A percentile compares a stretch with the other conserved stretches of the same genome.
Evolutionary conservation across 139 green algal genomes (phyloP).

Genomic region (Cymbomonas tetramitiformis): DNA sequence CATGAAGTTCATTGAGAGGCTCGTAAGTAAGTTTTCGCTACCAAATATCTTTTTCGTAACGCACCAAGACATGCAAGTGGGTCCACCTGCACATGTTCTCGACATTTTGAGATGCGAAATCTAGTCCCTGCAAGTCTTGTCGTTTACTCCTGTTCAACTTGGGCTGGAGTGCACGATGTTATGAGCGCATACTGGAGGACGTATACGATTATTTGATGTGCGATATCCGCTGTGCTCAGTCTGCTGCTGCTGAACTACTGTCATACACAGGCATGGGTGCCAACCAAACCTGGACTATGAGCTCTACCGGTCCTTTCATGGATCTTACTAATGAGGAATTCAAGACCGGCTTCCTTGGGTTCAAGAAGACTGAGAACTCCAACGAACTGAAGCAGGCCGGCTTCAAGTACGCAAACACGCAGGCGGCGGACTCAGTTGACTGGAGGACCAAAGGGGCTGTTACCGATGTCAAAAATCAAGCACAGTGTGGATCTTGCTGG

Average conservation of each 20-base stretch:
- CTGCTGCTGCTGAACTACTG: neutral
- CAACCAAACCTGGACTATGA: constrained; percentile 1
- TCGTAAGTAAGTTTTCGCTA: neutral
- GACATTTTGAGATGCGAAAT: too few species aligned
- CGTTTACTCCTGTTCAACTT: too few species aligned
- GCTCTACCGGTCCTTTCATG: too few species aligned
- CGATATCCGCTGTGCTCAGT: too few species aligned
- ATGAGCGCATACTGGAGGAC: too few species aligned
- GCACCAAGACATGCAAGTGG: neutral
- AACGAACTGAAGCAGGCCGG: neutral
- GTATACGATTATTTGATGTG: too few species aligned
- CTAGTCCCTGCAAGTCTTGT: too few species aligned
- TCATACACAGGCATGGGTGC: neutral
- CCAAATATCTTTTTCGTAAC: neutral
- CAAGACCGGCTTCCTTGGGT: constrained; percentile 13
- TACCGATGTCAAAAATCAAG: constrained; percentile 52
- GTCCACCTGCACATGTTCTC: too few species aligned
- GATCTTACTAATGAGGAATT: constrained; percentile 40
- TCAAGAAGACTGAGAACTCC: constrained; percentile 3
- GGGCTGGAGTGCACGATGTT: too few species aligned
- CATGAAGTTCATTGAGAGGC: neutral
- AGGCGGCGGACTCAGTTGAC: constrained; percentile 25
- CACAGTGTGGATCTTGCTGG: constrained; percentile 43
- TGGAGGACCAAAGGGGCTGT: constrained; percentile 48
- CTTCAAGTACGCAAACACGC: neutral